phyloP scores from a whole-genome alignment of 768 basidiomycete species.

The Grammothele lineata region DNA sequence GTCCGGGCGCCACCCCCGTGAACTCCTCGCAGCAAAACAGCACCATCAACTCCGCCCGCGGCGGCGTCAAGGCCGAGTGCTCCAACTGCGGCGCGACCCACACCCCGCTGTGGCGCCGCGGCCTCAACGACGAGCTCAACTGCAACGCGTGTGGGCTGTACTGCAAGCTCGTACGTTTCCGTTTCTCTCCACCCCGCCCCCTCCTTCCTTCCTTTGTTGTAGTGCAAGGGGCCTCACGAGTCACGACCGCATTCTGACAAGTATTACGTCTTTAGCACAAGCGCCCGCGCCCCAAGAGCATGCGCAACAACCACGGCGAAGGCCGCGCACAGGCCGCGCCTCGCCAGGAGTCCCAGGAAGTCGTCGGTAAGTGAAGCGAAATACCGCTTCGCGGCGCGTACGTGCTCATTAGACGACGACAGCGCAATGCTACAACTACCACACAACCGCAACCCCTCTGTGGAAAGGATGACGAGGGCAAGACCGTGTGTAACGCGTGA shows the following conservation, averaged over 20 bases:
- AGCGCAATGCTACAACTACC: constrained; percentile 89
- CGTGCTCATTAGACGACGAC: too few relatives aligned
- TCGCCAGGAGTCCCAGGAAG: constrained; percentile 68
- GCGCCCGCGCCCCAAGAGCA: constrained; percentile 82
- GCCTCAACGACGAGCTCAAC: constrained; percentile 84
- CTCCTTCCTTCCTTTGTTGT: too few relatives aligned
- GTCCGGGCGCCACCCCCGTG: constrained; percentile 63
- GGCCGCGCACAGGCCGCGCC: constrained; percentile 59
- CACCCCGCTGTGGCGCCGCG: constrained; percentile 83
- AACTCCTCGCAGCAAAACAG: constrained; percentile 28
- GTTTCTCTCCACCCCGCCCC: too few relatives aligned
- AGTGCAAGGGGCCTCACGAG: too few relatives aligned
- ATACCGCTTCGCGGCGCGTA: too few relatives aligned
- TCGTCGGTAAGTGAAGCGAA: constrained; percentile 59
- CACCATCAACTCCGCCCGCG: constrained; percentile 41
- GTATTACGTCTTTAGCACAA: constrained; percentile 56
- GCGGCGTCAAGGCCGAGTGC: constrained; percentile 75
- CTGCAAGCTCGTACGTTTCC: constrained; percentile 68
- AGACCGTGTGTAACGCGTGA: constrained; percentile 88
- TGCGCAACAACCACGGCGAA: constrained; percentile 76
- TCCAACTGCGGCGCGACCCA: constrained; percentile 88
- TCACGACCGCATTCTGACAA: too few relatives aligned
- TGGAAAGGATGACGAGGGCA: constrained; percentile 89
- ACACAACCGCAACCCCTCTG: constrained; percentile 89
- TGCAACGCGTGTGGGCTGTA: constrained; percentile 89